Conservation (phyloP, 768 basidiomycete genomes). For the Russula virescens region DNA sequence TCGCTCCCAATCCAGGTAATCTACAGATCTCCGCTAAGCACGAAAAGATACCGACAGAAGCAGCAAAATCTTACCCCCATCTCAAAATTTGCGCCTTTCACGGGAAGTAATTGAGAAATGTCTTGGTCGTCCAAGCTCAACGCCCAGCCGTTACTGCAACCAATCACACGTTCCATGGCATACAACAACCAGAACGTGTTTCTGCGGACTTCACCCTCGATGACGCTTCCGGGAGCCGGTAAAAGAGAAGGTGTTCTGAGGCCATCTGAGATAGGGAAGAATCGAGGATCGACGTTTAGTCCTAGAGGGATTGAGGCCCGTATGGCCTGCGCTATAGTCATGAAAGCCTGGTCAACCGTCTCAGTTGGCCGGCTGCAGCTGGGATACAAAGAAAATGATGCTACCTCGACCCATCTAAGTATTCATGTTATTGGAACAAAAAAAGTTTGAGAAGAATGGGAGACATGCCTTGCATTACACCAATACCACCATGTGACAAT, state of each 20-base stretch:
- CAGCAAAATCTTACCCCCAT: constrained; percentile 41
- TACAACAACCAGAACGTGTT: constrained; percentile 75
- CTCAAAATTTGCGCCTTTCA: constrained; percentile 54
- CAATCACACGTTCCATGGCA: constrained; percentile 58
- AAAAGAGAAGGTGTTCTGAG: constrained; percentile 55
- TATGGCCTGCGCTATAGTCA: constrained; percentile 50
- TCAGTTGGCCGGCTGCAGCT: not conserved
- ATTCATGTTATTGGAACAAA: not conserved
- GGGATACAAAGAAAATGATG: not conserved
- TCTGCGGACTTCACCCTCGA: constrained; percentile 66
- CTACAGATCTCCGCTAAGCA: constrained; percentile 34
- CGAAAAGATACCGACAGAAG: not conserved
- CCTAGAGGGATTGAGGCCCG: constrained; percentile 60
- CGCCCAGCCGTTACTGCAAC: constrained; percentile 67
- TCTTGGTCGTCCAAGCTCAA: constrained; percentile 67
- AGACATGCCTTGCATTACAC: constrained; percentile 57
- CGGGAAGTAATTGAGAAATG: constrained; percentile 63
- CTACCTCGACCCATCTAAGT: constrained; percentile 68
- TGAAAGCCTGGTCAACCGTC: constrained; percentile 44
- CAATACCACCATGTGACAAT: constrained; percentile 70
- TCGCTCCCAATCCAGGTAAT: constrained; percentile 42
- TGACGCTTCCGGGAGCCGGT: constrained; percentile 49
- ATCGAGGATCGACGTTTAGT: constrained; percentile 61
- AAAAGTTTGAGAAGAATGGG: not conserved
- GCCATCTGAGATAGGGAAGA: constrained; percentile 57